Evolutionary conservation across 2,329 filamentous ascomycete genomes (phyloP), one percentile per base, ranked within the genome.

Genomic region (Lecanicillium sp.): DNA sequence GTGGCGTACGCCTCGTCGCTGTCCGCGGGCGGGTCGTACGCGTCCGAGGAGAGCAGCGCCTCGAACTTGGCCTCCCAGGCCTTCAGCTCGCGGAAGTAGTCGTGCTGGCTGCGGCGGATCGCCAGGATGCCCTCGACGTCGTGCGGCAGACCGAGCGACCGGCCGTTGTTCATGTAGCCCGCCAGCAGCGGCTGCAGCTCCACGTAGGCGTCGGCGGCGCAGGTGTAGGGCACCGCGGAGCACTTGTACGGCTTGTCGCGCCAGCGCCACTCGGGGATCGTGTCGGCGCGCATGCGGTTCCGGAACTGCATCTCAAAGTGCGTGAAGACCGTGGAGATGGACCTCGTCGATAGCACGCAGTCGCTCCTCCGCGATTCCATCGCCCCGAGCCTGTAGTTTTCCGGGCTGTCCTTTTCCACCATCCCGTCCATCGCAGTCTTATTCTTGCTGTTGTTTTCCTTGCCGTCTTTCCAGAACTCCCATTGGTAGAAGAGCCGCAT

Each of bases 171-270:
- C 29, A 23, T 36, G 33, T 15, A 39, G 26, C 35, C 26, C 10
- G 35, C 36, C 19, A 50, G 41, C 2, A 44, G 32, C 41, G 43
- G 48, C 35, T 44, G 39, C 20, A 50, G 43, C 41, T 50, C 48
- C n/a, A 36, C 35, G 41, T 50, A 50, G 15, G 48, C 48, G 17
- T 44, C 48, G n/a, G 33, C 30, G 27, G 43, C 48, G 2, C 35
- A 45, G 15, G 35, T 23, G 19, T 45, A 50, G 5, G 48, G 41
- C 27, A 19, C 36, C 6, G 8, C 11, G 19, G 48, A 44, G 26
- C 41, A 44, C 15, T 29, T 21, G 11, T 39, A 29, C 19, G 41
- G 35, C 14, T 38, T 32, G 23, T 37, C 15, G 23, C 29, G 30
- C 29, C 37, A 38, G 15, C 41, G 35, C 26, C 15, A 33, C 24